Conservation (phyloP, 257 asterid genomes). For the Petrea volubilis region DNA sequence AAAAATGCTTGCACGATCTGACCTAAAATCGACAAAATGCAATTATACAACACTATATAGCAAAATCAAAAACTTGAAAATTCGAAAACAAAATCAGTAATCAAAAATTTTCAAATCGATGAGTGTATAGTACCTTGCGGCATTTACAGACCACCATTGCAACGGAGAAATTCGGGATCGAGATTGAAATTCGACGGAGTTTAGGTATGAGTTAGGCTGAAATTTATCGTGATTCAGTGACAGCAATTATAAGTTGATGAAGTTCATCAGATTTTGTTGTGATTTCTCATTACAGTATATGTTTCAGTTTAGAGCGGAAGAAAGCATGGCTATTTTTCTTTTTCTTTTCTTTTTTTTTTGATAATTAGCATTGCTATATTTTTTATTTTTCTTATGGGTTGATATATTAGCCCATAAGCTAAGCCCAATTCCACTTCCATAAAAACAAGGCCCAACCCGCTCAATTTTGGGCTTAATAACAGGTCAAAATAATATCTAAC, state of each 20-base stretch:
- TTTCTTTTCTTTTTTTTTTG: no score
- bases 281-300: neutral
- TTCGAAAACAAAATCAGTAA: conserved; percentile 3
- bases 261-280: conserved; percentile 4
- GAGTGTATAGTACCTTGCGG: conserved; percentile 62
- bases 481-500: no score
- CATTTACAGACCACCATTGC: conserved; percentile 96
- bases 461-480: no score
- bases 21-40: conserved; percentile 28
- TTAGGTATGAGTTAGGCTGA: conserved; percentile 2
- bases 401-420: no score
- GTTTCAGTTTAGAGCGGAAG: no score
- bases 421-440: no score
- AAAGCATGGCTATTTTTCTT: no score
- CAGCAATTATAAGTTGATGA: conserved; percentile 2
- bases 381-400: no score
- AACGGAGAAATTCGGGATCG: conserved; percentile 16
- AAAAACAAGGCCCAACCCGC: no score
- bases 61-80: neutral
- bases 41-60: no score
- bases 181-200: conserved; percentile 12
- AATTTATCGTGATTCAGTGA: neutral
- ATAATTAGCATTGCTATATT: no score
- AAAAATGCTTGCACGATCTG: conserved; percentile 35
- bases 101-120: neutral